These are phyloP conservation scores for Zalaria sp. DNA, from an alignment of 2,329 filamentous ascomycete genomes.

Conservation along the genomic window DNA sequence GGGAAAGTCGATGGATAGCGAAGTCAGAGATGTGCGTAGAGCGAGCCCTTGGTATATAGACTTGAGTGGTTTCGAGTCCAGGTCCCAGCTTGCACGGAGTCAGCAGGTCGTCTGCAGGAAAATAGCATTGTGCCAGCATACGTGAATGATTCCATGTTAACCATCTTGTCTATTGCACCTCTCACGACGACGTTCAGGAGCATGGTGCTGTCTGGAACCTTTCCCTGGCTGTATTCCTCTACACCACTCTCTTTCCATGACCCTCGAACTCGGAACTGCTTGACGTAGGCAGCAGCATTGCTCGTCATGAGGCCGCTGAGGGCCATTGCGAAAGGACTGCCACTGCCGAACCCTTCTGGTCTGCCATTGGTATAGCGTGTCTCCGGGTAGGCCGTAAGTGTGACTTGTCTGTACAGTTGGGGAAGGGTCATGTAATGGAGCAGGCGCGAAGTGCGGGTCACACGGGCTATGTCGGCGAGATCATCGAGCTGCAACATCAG, in stretches of 20 bases:
- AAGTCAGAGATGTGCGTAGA: constrained; percentile 33
- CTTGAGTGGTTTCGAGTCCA: constrained; percentile 45
- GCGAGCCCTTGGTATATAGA: constrained; percentile 44
- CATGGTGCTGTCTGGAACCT: constrained; percentile 50
- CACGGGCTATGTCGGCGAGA: constrained; percentile 41
- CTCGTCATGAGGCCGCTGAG: constrained; percentile 47
- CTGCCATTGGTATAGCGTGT: constrained; percentile 44
- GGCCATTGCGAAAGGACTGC: constrained; percentile 49
- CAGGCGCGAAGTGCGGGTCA: constrained; percentile 46
- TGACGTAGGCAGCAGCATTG: constrained; percentile 37
- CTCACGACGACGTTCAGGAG: constrained; percentile 47
- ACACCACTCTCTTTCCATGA: constrained; percentile 43
- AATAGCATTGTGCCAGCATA: constrained; percentile 13
- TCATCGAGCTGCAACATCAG: constrained; percentile 35
- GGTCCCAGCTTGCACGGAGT: constrained; percentile 35
- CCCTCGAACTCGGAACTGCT: constrained; percentile 37
- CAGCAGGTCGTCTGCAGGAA: not conserved
- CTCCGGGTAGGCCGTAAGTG: constrained; percentile 42
- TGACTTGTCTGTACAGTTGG: constrained; percentile 43
- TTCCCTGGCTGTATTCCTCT: constrained; percentile 43
- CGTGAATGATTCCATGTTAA: constrained; percentile 38
- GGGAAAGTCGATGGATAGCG: constrained; percentile 42
- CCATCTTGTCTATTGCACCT: constrained; percentile 45
- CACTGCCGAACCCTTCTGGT: constrained; percentile 47
- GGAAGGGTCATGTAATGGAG: constrained; percentile 52